Evolutionary conservation across 768 basidiomycete species (phyloP), one percentile per base, ranked within the genome.

Genomic region (Kwoniella sp.): DNA sequence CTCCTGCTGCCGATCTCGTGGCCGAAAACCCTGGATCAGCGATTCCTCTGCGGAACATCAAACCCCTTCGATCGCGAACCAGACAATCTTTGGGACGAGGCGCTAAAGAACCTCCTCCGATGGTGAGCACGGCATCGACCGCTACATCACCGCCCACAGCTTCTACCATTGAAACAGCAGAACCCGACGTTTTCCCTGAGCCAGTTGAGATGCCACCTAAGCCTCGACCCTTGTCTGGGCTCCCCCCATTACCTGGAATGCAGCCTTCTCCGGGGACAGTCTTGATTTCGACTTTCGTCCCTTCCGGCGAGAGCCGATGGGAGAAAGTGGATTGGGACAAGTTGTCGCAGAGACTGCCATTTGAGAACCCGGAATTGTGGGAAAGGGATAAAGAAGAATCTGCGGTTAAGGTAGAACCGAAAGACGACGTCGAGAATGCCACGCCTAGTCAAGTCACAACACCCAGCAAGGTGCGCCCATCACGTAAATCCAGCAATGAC

Each of bases 261-360:
- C n/a, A 24, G 36, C 70, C 70, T 1, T 2, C 22, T 13, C 54
- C 60, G 1, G 72, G 72, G 0, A 77, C 72, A 1, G 67, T 77
- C 2, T 46, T 72, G 13, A 36, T 74, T 17, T 68, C 70, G 13
- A 72, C 65, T 8, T 21, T 72, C 6, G 54, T 74, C 22, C 69
- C 72, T 2, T 37, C 60, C 1, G 56, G 29, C 9, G 26, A 48
- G 13, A 27, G 24, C 10, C 49, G 58, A 19, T 77, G 75, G 75
- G 46, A 55, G 21, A 58, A 58, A 53, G 63, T 69, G 1, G 69
- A 70, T 52, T 74, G 72, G 75, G 33, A 54, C 4, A 48, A 44
- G 12, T 27, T 76, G 37, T 61, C 55, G 17, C 64, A 58, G 22
- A n/a, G 64, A 15, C 52, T 76, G 27, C 74, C 74, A n/a, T 76